These are phyloP conservation scores for Aspergillus udagawae DNA, from an alignment of 2,329 filamentous ascomycete species.

Conservation along the genomic window DNA sequence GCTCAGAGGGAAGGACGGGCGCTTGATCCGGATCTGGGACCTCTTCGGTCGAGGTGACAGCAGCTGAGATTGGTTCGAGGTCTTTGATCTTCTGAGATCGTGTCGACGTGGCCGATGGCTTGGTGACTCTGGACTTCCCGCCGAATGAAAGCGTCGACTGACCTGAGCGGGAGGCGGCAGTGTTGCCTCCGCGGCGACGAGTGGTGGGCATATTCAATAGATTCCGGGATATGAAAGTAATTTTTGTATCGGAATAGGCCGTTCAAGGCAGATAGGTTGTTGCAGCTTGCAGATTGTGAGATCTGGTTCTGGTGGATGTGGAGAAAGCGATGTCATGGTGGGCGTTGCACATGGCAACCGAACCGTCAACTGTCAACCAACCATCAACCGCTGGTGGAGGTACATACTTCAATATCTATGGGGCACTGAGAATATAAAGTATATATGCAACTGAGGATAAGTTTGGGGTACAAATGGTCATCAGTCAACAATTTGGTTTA, in stretches of 20 bases:
- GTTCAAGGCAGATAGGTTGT: not conserved
- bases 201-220: slow-evolving; percentile 37
- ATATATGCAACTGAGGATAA: not conserved
- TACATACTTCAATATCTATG: not conserved
- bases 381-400: not conserved
- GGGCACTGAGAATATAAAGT: not conserved
- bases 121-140: slow-evolving; percentile 55
- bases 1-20: slow-evolving; percentile 20
- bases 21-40: slow-evolving; percentile 25
- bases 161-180: slow-evolving; percentile 38
- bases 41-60: slow-evolving; percentile 20
- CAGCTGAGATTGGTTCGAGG: slow-evolving; percentile 33
- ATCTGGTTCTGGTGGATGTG: slow-evolving; percentile 5
- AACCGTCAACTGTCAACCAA: not conserved
- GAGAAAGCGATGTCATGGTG: slow-evolving; percentile 15
- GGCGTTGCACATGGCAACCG: slow-evolving; percentile 17
- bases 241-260: not conserved
- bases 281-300: slow-evolving; percentile 2
- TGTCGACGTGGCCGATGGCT: slow-evolving; percentile 42
- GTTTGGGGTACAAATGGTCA: not conserved
- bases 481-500: not conserved
- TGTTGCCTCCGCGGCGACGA: slow-evolving; percentile 34
- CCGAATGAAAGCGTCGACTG: slow-evolving; percentile 64
- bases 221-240: not conserved
- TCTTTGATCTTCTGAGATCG: slow-evolving; percentile 31